A percentile compares a stretch with the other conserved stretches of the same genome.
These are phyloP conservation scores for Oryza nivara DNA, from an alignment of 176 grass and related monocot genomes.

Conservation along the genomic window DNA sequence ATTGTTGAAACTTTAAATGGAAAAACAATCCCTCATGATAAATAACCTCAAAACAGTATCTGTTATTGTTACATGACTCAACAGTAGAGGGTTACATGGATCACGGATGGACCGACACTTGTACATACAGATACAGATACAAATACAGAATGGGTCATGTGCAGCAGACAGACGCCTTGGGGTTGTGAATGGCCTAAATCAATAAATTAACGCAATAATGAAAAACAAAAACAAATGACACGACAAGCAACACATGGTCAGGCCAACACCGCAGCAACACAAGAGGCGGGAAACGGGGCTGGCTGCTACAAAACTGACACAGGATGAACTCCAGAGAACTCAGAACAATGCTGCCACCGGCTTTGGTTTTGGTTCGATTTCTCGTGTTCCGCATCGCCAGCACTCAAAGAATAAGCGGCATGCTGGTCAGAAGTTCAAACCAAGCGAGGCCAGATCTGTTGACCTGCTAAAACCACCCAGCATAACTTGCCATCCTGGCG, in stretches of 20 bases:
- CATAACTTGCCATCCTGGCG: not conserved
- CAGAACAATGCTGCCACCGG: not conserved
- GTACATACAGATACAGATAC: slow-evolving; percentile 39
- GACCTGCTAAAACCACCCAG: not conserved
- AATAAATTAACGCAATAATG: slow-evolving; percentile 34
- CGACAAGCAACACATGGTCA: slow-evolving; percentile 35
- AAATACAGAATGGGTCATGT: not conserved
- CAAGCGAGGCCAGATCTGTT: not conserved
- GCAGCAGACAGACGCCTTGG: slow-evolving; percentile 23
- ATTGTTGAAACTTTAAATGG: not conserved
- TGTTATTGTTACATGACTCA: slow-evolving; percentile 28
- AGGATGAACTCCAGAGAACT: not conserved
- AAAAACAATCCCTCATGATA: not conserved
- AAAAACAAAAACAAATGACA: not conserved
- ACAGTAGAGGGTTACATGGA: slow-evolving; percentile 1
- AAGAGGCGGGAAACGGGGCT: not conserved
- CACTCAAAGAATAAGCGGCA: not conserved
- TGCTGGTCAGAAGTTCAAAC: not conserved
- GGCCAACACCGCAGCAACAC: slow-evolving; percentile 16
- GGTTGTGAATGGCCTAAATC: slow-evolving; percentile 5
- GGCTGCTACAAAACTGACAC: slow-evolving; percentile 33
- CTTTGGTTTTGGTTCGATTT: slow-evolving; percentile 44
- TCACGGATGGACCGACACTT: not conserved
- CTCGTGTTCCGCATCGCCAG: not conserved
- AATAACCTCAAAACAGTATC: not conserved